Evolutionary conservation across 495 filamentous ascomycete species (phyloP), one percentile per base, ranked within the genome.

Genomic region (Aspergillus egyptiacus): DNA sequence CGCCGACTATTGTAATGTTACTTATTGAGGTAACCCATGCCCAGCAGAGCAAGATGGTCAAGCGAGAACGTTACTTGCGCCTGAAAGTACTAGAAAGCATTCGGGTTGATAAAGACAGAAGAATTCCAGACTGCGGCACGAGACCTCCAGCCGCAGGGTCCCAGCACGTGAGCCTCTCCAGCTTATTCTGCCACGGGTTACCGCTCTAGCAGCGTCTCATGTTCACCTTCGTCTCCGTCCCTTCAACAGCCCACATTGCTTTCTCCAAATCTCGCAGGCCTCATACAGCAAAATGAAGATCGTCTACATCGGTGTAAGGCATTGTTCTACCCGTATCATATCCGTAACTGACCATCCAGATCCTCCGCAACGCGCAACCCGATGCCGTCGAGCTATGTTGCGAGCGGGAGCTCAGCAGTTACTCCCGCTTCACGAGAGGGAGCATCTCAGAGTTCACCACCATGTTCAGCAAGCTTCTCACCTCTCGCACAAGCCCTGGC

Each of bases 401-500:
- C 44, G 91, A 86, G 63, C 82, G 82, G 58, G 87, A 95, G 55
- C 78, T 96, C 41, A 82, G 75, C 67, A 81, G 80, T 57, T 95
- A 87, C 66, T 87, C 81, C 37, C 76, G 86, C 56, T 95, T 93
- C 68, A 91, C 88, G 51, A 77, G 82, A 57, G 70, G 76, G 46
- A 52, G 52, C 46, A 51, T 57, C 55, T 74, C 71, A 57, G 72
- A 79, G 57, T 78, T 80, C 66, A 70, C 78, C 48, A 66, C 69
- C 57, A 64, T 80, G 34, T 79, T 79, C 63, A 69, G 63, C 64
- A 76, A 75, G 59, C 77, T 75, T 5, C 77, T 85, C 15, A 91
- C 93, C 32, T 89, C 95, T 66, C 78, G 86, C 41, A 95, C 89
- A 15, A 75, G 70, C 49, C 83, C 88, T n/a, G 90, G 88, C 27